Percentiles rank a stretch among this genome's conserved stretches.
Conservation (phyloP, 805 yeast genomes). For the Metschnikowia aberdeeniae region DNA sequence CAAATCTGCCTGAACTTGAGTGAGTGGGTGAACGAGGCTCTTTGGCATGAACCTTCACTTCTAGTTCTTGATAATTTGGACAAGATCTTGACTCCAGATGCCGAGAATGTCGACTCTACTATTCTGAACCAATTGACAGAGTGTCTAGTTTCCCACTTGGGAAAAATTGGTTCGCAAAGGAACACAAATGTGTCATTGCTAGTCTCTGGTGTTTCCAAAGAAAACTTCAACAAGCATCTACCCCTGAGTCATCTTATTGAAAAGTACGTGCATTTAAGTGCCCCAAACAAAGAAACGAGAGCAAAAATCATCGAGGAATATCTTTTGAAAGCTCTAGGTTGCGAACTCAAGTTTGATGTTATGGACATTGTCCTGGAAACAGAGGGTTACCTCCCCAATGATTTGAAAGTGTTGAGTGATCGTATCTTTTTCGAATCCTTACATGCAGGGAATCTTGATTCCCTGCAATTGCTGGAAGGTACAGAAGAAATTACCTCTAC, state of each 20-base stretch:
- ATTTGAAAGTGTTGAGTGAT: constrained; percentile 66
- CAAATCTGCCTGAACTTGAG: constrained; percentile 42
- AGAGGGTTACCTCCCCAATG: constrained; percentile 88
- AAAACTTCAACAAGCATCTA: constrained; percentile 56
- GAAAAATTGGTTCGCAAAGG: constrained; percentile 42
- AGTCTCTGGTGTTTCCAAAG: constrained; percentile 61
- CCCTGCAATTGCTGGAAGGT: neutral
- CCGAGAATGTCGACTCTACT: constrained; percentile 54
- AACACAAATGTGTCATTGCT: constrained; percentile 50
- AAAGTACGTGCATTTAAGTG: constrained; percentile 50
- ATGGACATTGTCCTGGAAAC: constrained; percentile 58
- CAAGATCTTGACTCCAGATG: constrained; percentile 62
- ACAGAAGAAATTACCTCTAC: neutral
- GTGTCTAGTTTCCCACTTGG: constrained; percentile 44
- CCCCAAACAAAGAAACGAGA: constrained; percentile 69
- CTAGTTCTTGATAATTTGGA: constrained; percentile 78
- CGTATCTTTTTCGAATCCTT: constrained; percentile 54
- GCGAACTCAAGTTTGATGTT: constrained; percentile 37
- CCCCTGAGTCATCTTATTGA: constrained; percentile 70
- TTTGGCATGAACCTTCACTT: constrained; percentile 77
- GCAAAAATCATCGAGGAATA: constrained; percentile 43
- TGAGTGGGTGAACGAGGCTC: constrained; percentile 47
- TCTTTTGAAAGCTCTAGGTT: constrained; percentile 22
- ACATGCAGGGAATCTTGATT: neutral
- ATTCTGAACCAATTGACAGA: constrained; percentile 65